Base-by-base conservation (phyloP, 805 yeast species). In the Candida cerambycidarum region DNA sequence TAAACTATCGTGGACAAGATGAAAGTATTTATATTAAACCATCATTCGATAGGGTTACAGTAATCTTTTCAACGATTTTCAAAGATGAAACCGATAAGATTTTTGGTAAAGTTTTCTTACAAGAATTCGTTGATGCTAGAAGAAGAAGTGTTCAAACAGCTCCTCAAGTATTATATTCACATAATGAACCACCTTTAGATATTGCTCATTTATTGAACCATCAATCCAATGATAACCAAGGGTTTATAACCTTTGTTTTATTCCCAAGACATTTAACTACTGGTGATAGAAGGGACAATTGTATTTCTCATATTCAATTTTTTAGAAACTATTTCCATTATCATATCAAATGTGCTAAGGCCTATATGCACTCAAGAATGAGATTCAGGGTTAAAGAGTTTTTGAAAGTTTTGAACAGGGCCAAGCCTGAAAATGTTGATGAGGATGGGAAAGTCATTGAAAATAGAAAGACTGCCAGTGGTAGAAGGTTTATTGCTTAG, bases 311-410 rank as follows among this genome's bases (percentile, higher is more conserved):
- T 63, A 85, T 93, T 58, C 89, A 89, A 59, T 73, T 88, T 44
- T 93, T 93, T 71, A 79, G 99, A 67, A 95, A 90, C 59, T 93
- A 92, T 69, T 93, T 93, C 84, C 99, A 93, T 65, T 93, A 92
- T 67, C 99, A 93, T 62, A 93, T 93, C 72, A 93, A 93, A 70
- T 92, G 97, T 65, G 89, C 97, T 47, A 93, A 93, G 75, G 98
- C 99, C 27, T 93, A 87, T 69, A 82, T 93, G 83, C 99, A 93
- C 67, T 89, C 96, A 39, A 83, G 99, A 75, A 93, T 93, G 99
- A 82, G 99, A 66, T 88, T 75, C 67, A 80, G 99, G 58, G 98
- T 93, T 17, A 83, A 85, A 54, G 93, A 95, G 57, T 93, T 90
- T 72, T 79, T 90, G 61, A 93, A 93, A 75, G 92, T 93, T 24